Percentiles rank a stretch among this genome's conserved stretches.
These are phyloP conservation scores for Venustampulla echinocandica DNA, from an alignment of 495 filamentous ascomycete genomes.

Conservation along the genomic window DNA sequence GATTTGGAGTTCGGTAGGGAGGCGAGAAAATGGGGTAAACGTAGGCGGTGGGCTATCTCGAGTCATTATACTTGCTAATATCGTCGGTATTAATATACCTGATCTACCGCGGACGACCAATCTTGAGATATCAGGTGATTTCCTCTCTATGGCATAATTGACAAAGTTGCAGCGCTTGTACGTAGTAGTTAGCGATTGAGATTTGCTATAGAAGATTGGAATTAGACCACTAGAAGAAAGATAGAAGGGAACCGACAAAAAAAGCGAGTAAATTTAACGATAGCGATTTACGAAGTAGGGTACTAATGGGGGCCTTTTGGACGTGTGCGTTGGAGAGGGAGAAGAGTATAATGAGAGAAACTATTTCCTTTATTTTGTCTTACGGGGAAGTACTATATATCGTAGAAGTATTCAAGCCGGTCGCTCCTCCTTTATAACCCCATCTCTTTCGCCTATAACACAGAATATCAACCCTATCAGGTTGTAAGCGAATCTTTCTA, in stretches of 20 bases:
- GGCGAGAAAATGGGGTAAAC: not conserved
- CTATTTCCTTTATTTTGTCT: conserved; percentile 1
- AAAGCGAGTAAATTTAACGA: not conserved
- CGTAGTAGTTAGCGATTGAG: conserved; percentile 2
- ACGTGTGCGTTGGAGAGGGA: conserved; percentile 4
- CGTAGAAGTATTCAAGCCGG: conserved; percentile 2
- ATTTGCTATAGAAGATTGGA: conserved; percentile 1
- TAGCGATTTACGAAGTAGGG: not conserved
- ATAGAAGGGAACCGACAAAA: conserved; percentile 1
- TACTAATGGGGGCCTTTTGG: conserved; percentile 1
- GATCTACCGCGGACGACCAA: not conserved
- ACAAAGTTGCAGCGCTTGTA: conserved; percentile 1
- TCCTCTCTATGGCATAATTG: not conserved
- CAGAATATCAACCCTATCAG: conserved; percentile 2
- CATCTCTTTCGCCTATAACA: not conserved
- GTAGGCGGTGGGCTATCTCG: conserved; percentile 3
- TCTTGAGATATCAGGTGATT: not conserved
- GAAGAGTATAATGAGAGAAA: conserved; percentile 2
- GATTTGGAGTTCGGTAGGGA: conserved; percentile 4
- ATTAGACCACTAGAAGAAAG: conserved; percentile 6
- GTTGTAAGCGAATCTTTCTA: conserved; percentile 1
- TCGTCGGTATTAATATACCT: conserved; percentile 3
- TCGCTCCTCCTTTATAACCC: not conserved
- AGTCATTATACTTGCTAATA: not conserved
- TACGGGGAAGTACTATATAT: not conserved